Percentiles rank a stretch among this genome's conserved stretches.
These are phyloP conservation scores for Pinus taeda DNA, from an alignment of 75 land plant genomes.

Conservation along the genomic window DNA sequence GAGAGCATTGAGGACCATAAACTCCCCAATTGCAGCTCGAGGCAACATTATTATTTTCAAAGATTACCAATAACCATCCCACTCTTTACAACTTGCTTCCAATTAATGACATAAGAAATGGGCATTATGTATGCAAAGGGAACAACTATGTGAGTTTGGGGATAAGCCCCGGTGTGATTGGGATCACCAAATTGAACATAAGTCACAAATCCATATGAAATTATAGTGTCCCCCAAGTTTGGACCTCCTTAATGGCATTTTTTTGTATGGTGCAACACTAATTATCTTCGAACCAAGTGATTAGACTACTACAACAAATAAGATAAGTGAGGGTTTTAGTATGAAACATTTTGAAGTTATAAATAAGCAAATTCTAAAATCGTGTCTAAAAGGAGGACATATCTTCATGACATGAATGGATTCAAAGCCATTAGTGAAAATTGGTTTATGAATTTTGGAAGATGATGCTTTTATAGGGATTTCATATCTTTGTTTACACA, in stretches of 20 bases:
- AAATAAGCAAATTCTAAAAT: conserved; percentile 10
- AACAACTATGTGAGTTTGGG: conserved; percentile 45
- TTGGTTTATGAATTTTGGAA: too few species aligned
- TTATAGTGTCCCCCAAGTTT: conserved; percentile 40
- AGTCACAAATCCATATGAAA: conserved; percentile 48
- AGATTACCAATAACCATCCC: conserved; percentile 42
- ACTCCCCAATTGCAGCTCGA: conserved; percentile 41
- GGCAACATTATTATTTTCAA: conserved; percentile 56
- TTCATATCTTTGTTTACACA: too few species aligned
- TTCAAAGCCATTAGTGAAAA: conserved; percentile 4
- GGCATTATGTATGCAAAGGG: conserved; percentile 34
- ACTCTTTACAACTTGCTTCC: conserved; percentile 39
- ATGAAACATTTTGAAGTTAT: conserved; percentile 32
- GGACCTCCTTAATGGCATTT: conserved; percentile 30
- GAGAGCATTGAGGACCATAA: conserved; percentile 51
- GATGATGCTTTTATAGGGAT: too few species aligned
- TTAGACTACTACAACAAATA: neutral
- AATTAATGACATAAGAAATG: conserved; percentile 57
- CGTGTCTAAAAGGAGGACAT: conserved; percentile 25
- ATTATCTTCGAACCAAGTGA: conserved; percentile 40
- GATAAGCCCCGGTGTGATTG: conserved; percentile 17
- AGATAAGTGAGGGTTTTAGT: conserved; percentile 19
- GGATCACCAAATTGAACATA: conserved; percentile 36
- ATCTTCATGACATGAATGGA: conserved; percentile 55
- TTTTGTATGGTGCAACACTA: conserved; percentile 56